Base-by-base conservation (phyloP, 2,329 filamentous ascomycete genomes). In the Exophiala phaeomuriformis region DNA sequence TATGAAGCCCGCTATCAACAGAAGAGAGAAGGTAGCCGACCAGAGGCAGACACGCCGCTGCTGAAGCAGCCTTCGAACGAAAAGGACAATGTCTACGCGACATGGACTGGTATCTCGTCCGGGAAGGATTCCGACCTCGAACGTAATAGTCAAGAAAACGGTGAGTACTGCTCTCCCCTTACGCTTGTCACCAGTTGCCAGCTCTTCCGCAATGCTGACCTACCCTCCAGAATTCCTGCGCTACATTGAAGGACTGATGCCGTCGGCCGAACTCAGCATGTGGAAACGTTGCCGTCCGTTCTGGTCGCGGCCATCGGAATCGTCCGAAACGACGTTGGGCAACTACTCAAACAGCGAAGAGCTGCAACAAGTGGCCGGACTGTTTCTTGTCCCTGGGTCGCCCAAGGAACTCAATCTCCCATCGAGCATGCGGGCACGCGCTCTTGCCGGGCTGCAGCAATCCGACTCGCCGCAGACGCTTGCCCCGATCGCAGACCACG, bases 361-460 rank as follows among this genome's bases (percentile, higher is more conserved):
- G 35, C 49, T 58, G 5, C 46, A 49, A 12, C 36, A 45, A n/a
- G 44, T 55, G 12, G 39, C 42, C 10, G 19, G 12, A 5, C 33
- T 52, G 41, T 58, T 55, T 32, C 52, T 58, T 4, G 53, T 44
- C 6, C 31, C 52, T 1, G n/a, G 45, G 2, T 47, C 51, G 4
- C 49, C 52, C 19, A 55, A 49, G 36, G 56, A 58, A 19, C 49
- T 58, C 47, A 58, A 58, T 36, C 42, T 58, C 19, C 56, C 56
- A 3, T 30, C 48, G 7, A 41, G 49, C 12, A 52, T 56, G 48
- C 53, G 51, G 28, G 46, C n/a, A 27, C 19, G 56, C 4, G 51
- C 51, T 10, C 51, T 53, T 2, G 47, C 42, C 3, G 47, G n/a
- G 7, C 35, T 59, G n/a, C 47, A 45, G 4, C 45, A 35, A 10